Conservation (phyloP, 179 eudicot genomes). For the Spinacia oleracea region DNA sequence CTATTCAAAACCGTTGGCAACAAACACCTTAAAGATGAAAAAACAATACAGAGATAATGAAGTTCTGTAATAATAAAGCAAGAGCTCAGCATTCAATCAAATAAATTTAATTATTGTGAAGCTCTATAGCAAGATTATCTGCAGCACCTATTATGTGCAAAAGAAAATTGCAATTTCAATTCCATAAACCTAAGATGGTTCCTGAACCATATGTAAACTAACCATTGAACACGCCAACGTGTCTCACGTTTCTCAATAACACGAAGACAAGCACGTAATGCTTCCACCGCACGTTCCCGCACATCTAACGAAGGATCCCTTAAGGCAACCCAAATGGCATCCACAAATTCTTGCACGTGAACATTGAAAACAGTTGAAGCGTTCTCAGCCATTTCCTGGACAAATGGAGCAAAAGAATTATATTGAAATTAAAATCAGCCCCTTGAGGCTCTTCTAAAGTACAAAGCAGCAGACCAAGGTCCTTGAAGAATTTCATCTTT, state of each 20-base stretch:
- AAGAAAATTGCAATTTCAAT: background rate
- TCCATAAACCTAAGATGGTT: background rate
- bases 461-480: background rate
- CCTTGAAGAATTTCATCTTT: background rate
- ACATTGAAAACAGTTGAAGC: slow-evolving; percentile 94
- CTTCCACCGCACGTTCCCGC: slow-evolving; percentile 94
- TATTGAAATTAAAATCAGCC: background rate
- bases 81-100: background rate
- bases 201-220: slow-evolving; percentile 26
- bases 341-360: slow-evolving; percentile 89
- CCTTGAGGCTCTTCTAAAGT: background rate
- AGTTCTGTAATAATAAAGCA: background rate
- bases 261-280: slow-evolving; percentile 94
- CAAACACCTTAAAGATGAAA: background rate
- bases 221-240: slow-evolving; percentile 99
- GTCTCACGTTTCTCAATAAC: slow-evolving; percentile 99
- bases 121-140: background rate
- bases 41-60: background rate
- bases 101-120: background rate
- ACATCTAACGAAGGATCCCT: slow-evolving; percentile 83
- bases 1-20: background rate
- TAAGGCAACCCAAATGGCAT: slow-evolving; percentile 91
- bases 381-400: slow-evolving; percentile 98
- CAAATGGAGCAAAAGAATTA: slow-evolving; percentile 14
- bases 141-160: background rate